These are phyloP conservation scores for Fusarium nelsonii DNA, from an alignment of 2,329 filamentous ascomycete species.

Conservation along the genomic window DNA sequence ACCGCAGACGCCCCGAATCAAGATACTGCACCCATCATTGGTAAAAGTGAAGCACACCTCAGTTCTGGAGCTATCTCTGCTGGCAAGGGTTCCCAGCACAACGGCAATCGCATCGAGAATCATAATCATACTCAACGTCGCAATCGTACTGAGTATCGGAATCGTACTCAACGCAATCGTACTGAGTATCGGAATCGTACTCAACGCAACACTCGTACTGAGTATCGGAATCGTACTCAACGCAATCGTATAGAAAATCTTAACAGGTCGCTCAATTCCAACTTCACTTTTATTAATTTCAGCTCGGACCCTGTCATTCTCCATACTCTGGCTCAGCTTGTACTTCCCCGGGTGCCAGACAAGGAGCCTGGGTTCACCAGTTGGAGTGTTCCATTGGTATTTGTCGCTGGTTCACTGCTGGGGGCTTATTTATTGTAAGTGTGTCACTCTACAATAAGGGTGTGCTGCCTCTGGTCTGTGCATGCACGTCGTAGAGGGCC, in stretches of 20 bases:
- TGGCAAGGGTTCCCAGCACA: neutral
- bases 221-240: too few relatives aligned
- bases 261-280: too few relatives aligned
- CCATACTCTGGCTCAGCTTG: neutral
- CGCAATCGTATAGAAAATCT: too few relatives aligned
- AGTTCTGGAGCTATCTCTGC: neutral
- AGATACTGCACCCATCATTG: neutral
- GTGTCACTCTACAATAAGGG: neutral
- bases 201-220: too few relatives aligned
- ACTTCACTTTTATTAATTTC: neutral
- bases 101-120: neutral
- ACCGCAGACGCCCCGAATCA: neutral
- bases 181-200: too few relatives aligned
- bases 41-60: neutral
- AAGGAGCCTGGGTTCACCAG: neutral
- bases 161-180: too few relatives aligned
- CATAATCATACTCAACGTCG: too few relatives aligned
- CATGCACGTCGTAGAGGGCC: neutral
- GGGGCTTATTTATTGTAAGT: neutral
- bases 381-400: neutral
- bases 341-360: neutral
- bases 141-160: too few relatives aligned
- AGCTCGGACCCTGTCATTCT: neutral
- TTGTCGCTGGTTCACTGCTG: neutral
- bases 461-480: neutral